A percentile compares a stretch with the other conserved stretches of the same genome.
Conservation (phyloP, 345 rosid species). For the Cochlearia excelsa region DNA sequence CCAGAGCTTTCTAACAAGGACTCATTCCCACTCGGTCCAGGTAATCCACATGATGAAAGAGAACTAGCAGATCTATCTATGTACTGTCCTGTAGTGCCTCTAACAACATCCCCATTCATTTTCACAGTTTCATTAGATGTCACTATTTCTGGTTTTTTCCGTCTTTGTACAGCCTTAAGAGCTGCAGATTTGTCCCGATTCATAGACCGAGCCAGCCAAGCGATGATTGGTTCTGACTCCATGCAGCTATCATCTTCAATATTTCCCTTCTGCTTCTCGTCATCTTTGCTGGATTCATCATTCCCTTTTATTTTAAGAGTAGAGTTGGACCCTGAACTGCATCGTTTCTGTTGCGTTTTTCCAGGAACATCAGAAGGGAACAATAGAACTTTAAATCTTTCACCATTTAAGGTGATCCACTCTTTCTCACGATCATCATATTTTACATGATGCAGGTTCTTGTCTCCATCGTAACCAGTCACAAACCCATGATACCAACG, state of each 20-base stretch:
- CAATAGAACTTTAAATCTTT: slow-evolving; percentile 80
- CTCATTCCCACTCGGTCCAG: slow-evolving; percentile 37
- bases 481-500: slow-evolving; percentile 87
- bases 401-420: slow-evolving; percentile 80
- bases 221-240: slow-evolving; percentile 91
- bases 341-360: slow-evolving; percentile 46
- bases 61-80: slow-evolving; percentile 36
- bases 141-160: slow-evolving; percentile 40
- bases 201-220: slow-evolving; percentile 77
- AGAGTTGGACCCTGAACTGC: slow-evolving; percentile 36
- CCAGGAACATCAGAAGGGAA: slow-evolving; percentile 78
- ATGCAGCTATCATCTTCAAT: slow-evolving; percentile 51
- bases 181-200: slow-evolving; percentile 58
- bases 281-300: slow-evolving; percentile 39
- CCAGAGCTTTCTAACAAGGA: slow-evolving; percentile 37
- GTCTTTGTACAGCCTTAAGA: slow-evolving; percentile 47
- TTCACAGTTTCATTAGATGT: slow-evolving; percentile 34
- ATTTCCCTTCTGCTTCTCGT: slow-evolving; percentile 39
- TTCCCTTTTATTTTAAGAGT: slow-evolving; percentile 40
- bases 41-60: slow-evolving; percentile 35
- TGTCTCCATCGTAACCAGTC: slow-evolving; percentile 64
- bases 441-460: slow-evolving; percentile 80
- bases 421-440: slow-evolving; percentile 99
- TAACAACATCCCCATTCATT: slow-evolving; percentile 33
- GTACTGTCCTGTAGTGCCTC: slow-evolving; percentile 30